Base-by-base conservation (phyloP, 1,139 yeast genomes). In the Scheffersomyces segobiensis region DNA sequence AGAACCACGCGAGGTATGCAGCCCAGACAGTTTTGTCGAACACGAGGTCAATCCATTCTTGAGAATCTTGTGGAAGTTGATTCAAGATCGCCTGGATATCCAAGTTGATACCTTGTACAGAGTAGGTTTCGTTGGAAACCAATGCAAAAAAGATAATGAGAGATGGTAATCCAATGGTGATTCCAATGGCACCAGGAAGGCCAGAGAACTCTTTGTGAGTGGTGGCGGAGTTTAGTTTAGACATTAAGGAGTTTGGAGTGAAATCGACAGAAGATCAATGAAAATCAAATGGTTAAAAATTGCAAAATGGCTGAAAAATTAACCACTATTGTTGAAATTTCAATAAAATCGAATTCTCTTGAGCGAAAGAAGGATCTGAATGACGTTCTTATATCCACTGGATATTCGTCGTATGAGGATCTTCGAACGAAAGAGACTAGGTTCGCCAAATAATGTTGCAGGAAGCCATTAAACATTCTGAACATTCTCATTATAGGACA, bases 151-250 rank as follows among this genome's bases (percentile, higher is more conserved):
- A 73, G 19, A 87, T 74, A 49, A 90, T 79, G 17, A 91, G 76
- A 0, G 80, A 53, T 0, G 98, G 97, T 46, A 95, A 79, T 0
- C 89, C 89, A 1, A 86, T 22, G 0, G 95, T 78, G 57, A 95
- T 85, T 5, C 81, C 83, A 3, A 86, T 54, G 0, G 96, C 92
- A 3, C 99, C 99, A 0, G 84, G 73, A 8, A 83, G 74, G 0
- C 99, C 99, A 47, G 82, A 80, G 73, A 95, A 95, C 72, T 95
- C 98, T 60, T 78, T 77, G 56, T 87, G 85, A 12, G 73, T 79
- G 0, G 98, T 91, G 53, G 65, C 72, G 3, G 98, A 98, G 68
- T 93, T 93, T 63, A 91, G 73, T 55, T 55, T 63, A 21, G 64
- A 48, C 42, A 32, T 32, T n/a, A 6, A 24, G 32, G 8, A 4